Conservation (phyloP, 2,329 filamentous ascomycete genomes). For the Malbranchea zuffiana region DNA sequence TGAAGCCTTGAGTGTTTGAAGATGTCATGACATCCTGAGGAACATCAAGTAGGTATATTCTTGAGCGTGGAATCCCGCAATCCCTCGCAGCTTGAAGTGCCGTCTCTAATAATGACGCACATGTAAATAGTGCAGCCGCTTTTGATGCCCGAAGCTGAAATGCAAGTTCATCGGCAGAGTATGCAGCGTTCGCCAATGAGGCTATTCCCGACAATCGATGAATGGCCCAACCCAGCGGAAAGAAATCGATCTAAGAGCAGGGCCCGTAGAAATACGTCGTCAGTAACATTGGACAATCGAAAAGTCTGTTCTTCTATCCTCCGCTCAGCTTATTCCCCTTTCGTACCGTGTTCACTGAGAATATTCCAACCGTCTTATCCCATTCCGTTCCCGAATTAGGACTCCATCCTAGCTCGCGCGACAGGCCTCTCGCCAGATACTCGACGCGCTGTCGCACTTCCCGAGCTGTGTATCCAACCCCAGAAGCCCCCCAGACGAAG, state of each 20-base stretch:
- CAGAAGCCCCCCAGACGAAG: slow-evolving; percentile 60
- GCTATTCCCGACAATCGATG: slow-evolving; percentile 60
- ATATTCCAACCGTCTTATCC: slow-evolving; percentile 61
- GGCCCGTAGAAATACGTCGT: background rate
- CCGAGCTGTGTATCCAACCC: slow-evolving; percentile 47
- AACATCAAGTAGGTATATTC: slow-evolving; percentile 55
- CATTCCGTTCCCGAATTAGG: slow-evolving; percentile 55
- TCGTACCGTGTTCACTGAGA: slow-evolving; percentile 56
- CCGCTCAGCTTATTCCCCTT: no score
- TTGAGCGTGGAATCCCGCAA: slow-evolving; percentile 47
- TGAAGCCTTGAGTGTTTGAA: slow-evolving; percentile 39
- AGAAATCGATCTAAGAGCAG: slow-evolving; percentile 50
- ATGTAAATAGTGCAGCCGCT: slow-evolving; percentile 57
- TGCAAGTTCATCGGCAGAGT: slow-evolving; percentile 52
- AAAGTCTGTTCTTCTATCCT: no score
- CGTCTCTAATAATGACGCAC: slow-evolving; percentile 48
- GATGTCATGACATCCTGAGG: slow-evolving; percentile 42
- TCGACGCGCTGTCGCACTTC: slow-evolving; percentile 52
- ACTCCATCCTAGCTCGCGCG: slow-evolving; percentile 52
- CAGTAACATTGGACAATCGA: no score
- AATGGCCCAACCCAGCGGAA: slow-evolving; percentile 55
- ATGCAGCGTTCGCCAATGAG: slow-evolving; percentile 58
- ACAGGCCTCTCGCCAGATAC: slow-evolving; percentile 49
- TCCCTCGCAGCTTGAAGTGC: slow-evolving; percentile 51
- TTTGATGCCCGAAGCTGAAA: slow-evolving; percentile 56